Conservation (phyloP, 495 filamentous ascomycete genomes). For the Hypoxylon intermedium region DNA sequence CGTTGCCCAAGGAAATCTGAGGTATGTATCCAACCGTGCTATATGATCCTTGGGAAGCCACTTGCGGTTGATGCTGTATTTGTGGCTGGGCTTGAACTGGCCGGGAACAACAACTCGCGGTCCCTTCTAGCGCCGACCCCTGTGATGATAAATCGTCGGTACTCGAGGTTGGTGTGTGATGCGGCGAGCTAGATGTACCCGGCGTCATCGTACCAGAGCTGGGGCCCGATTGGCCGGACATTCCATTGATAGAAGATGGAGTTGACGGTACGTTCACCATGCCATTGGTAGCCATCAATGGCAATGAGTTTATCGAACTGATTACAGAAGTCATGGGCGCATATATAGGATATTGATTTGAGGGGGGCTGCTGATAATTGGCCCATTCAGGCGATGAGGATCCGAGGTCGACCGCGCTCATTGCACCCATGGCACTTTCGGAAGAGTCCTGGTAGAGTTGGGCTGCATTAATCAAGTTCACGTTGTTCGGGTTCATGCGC, state of each 20-base stretch:
- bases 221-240: slow-evolving; percentile 23
- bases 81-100: slow-evolving; percentile 17
- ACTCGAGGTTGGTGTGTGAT: slow-evolving; percentile 32
- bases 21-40: slow-evolving; percentile 20
- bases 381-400: slow-evolving; percentile 1
- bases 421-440: slow-evolving; percentile 6
- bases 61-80: background rate
- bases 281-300: slow-evolving; percentile 6
- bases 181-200: slow-evolving; percentile 24
- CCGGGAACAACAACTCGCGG: slow-evolving; percentile 31
- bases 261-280: slow-evolving; percentile 4
- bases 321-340: slow-evolving; percentile 10
- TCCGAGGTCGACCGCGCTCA: background rate
- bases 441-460: background rate
- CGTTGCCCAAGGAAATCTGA: slow-evolving; percentile 9
- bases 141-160: slow-evolving; percentile 20
- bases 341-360: slow-evolving; percentile 19
- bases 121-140: slow-evolving; percentile 6
- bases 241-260: slow-evolving; percentile 20
- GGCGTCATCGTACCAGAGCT: slow-evolving; percentile 21
- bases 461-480: slow-evolving; percentile 45
- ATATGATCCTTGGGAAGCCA: slow-evolving; percentile 5
- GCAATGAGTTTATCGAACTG: slow-evolving; percentile 2
- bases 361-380: slow-evolving; percentile 2
- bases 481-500: slow-evolving; percentile 53